phyloP scores from a whole-genome alignment of 805 yeast species.

The Lachancea mirantina region DNA sequence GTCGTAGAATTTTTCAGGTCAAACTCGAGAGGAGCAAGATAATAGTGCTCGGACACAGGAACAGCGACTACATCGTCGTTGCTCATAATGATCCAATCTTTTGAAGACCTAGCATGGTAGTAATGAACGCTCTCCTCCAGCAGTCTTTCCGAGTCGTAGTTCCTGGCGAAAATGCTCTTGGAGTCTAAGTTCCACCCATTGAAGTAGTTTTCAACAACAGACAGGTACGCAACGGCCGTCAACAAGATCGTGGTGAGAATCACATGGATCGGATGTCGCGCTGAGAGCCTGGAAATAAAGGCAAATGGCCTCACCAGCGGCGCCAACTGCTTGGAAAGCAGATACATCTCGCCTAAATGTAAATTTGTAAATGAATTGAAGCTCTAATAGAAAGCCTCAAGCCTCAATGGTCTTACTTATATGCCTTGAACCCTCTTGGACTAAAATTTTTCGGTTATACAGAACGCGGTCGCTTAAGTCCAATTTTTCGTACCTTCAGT shows the following conservation, averaged over 20 bases:
- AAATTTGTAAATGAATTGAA: too few species aligned
- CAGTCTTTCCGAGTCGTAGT: constrained; percentile 15
- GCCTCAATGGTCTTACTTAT: too few species aligned
- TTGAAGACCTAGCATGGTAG: constrained; percentile 14
- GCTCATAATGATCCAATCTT: constrained; percentile 18
- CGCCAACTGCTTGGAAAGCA: constrained; percentile 28
- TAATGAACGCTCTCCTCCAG: constrained; percentile 25
- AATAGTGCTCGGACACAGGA: constrained; percentile 22
- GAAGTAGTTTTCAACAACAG: constrained; percentile 61
- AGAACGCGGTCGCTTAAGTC: neutral
- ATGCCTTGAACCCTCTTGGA: too few species aligned
- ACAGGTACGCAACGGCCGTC: constrained; percentile 74
- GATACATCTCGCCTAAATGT: constrained; percentile 20
- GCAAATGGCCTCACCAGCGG: constrained; percentile 37
- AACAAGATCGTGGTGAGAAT: constrained; percentile 62
- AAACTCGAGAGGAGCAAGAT: constrained; percentile 26
- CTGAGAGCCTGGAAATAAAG: constrained; percentile 46
- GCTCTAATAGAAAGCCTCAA: too few species aligned
- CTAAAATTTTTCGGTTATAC: neutral
- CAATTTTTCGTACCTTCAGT: neutral
- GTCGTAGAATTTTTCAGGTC: constrained; percentile 11
- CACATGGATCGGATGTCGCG: constrained; percentile 81
- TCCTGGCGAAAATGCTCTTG: constrained; percentile 12
- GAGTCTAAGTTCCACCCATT: constrained; percentile 33
- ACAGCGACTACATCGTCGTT: constrained; percentile 12